Base-by-base conservation (phyloP, 73 alveolate genomes). In the Uronychia setigera region DNA sequence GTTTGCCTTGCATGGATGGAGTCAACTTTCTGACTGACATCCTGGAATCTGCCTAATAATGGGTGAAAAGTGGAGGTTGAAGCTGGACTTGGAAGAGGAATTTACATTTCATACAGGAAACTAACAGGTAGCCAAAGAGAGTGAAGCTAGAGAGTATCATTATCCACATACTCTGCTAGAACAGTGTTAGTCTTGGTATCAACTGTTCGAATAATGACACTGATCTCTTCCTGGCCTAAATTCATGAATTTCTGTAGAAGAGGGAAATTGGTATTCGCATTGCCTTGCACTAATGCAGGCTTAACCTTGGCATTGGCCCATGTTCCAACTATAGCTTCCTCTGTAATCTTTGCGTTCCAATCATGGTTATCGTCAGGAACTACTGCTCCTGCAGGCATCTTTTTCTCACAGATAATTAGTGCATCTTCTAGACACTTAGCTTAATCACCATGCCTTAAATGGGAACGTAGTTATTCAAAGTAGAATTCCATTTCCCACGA, bases 331-430 rank as follows among this genome's bases (percentile, higher is more conserved):
- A 84, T 80, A 76, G 93, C 93, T 81, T 96, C 98, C 59, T 96
- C 99, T 25, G 92, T 87, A 81, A 93, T 83, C 31, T 94, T 85
- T 0, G 97, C 92, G 35, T 94, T 58, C 99, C 99, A 96, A 60
- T 96, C 98, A 76, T 94, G 94, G 83, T 93, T 92, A 0, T 94
- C 97, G 58, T 92, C 98, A 28, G 98, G 99, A 74, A 92, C 67
- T 26, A 88, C 91, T 14, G 89, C 87, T 28, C 99, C 99, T 35
- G 94, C 80, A 5, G 99, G 99, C 79, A 96, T 31, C 74, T 94
- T 92, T 80, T 91, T 60, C 58, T 96, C 99, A 59, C 97, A 94
- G 87, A 96, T 89, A 29, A 94, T 91, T 67, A 89, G 60, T 1
- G 99, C 98, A 35, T 92, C 97, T 67, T 89, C 96, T n/a, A 91